phyloP scores from a whole-genome alignment of 2,329 filamentous ascomycete species.

The Fusarium nurragi region DNA sequence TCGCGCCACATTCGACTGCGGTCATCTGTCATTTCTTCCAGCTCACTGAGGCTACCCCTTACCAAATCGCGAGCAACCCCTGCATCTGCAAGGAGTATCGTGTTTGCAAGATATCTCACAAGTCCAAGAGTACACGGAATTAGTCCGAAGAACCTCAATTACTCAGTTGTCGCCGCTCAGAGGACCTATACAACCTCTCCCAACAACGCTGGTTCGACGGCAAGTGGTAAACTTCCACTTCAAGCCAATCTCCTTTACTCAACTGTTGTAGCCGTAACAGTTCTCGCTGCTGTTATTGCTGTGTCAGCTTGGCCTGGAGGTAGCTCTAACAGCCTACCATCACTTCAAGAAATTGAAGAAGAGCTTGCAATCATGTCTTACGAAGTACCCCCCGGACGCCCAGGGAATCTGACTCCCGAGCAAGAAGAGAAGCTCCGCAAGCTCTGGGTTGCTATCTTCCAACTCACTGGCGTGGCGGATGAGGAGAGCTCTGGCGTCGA shows the following conservation, averaged over 20 bases:
- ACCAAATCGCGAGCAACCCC: slow-evolving; percentile 21
- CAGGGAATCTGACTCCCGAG: slow-evolving; percentile 87
- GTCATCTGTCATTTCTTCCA: slow-evolving; percentile 24
- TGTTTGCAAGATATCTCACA: slow-evolving; percentile 8
- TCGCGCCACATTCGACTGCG: slow-evolving; percentile 21
- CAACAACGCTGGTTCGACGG: neutral
- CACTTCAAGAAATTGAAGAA: slow-evolving; percentile 23
- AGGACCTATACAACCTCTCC: slow-evolving; percentile 17
- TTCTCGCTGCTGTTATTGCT: slow-evolving; percentile 25
- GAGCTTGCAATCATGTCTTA: slow-evolving; percentile 50
- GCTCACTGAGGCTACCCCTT: slow-evolving; percentile 24
- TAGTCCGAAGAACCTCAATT: neutral
- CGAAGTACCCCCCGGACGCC: slow-evolving; percentile 71
- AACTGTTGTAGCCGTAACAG: slow-evolving; percentile 16
- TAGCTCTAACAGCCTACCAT: neutral
- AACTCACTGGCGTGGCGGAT: slow-evolving; percentile 73
- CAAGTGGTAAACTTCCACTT: slow-evolving; percentile 14
- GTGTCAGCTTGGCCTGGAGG: slow-evolving; percentile 29
- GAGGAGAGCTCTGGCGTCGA: slow-evolving; percentile 40
- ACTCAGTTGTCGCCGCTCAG: neutral
- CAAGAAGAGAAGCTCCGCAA: slow-evolving; percentile 89
- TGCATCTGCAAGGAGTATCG: slow-evolving; percentile 16
- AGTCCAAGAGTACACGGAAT: neutral
- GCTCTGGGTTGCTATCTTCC: slow-evolving; percentile 81
- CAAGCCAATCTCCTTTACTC: slow-evolving; percentile 34